Base-by-base conservation (phyloP, 768 basidiomycete species). In the Phanerodontia chrysosporium region DNA sequence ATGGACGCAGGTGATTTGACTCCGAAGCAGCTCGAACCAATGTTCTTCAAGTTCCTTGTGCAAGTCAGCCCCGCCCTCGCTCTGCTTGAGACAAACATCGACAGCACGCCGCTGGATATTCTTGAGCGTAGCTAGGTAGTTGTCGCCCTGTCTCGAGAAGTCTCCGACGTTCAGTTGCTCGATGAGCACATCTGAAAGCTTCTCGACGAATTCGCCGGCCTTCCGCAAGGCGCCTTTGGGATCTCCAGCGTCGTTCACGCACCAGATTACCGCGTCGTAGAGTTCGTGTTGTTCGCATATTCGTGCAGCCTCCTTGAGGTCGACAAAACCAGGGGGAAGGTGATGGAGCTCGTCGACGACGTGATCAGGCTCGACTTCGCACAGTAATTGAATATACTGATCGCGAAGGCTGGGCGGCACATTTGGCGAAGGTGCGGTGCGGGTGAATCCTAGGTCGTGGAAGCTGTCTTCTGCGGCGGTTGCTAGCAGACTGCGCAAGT, bases 1-100 rank as follows among this genome's bases (percentile, higher is more conserved):
- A 63, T 95, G 94, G 9, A 95, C 87, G 32, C 83, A 81, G 52
- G 85, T 81, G 55, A 97, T 87, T 67, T 97, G 89, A 60, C 87
- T 86, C 65, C 84, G 85, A 30, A 98, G 79, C 1, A 97, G 75
- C 61, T 85, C 82, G 71, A 93, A 92, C 95, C 95, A 98, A 63
- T 93, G 82, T 62, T 96, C 91, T 67, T 97, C 95, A 16, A 86
- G 64, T 42, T 80, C 74, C 57, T 80, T 67, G 28, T 79, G 72
- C 29, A 67, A 72, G 10, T 75, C 70, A 21, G 75, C 73, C 13
- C 71, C 67, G 27, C 45, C 7, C 65, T 76, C 75, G 4, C 90
- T 91, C 54, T 83, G 84, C 55, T 85, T 80, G 39, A 87, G 72
- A 70, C 94, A 97, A 27, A 95, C 79, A 1, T 77, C 71, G 2